A percentile compares a stretch with the other conserved stretches of the same genome.
Conservation (phyloP, 1,284 basidiomycete species). For the Sanghuangporus weigelae region DNA sequence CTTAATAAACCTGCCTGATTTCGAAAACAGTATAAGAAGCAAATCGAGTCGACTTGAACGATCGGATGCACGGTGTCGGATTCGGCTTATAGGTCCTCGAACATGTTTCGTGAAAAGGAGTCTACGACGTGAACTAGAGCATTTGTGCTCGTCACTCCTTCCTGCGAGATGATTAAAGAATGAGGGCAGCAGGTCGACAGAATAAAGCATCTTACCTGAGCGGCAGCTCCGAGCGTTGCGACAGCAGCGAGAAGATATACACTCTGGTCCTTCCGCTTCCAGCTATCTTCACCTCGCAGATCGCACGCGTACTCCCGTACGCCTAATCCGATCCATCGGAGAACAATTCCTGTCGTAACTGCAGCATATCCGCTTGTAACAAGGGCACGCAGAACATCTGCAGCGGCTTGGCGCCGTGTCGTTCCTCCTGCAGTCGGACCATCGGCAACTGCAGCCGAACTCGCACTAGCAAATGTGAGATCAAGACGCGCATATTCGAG, state of each 20-base stretch:
- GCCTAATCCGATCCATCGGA: slow-evolving; percentile 76
- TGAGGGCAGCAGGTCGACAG: background rate
- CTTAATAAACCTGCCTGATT: slow-evolving; percentile 63
- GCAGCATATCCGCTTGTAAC: slow-evolving; percentile 74
- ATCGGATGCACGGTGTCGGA: slow-evolving; percentile 77
- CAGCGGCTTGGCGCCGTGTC: no score
- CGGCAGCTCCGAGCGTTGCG: slow-evolving; percentile 83
- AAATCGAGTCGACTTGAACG: slow-evolving; percentile 93
- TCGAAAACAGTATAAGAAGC: slow-evolving; percentile 90
- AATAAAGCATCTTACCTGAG: slow-evolving; percentile 45
- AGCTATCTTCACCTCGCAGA: slow-evolving; percentile 62
- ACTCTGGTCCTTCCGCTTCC: slow-evolving; percentile 94
- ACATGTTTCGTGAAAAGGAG: slow-evolving; percentile 93
- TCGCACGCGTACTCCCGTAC: slow-evolving; percentile 47
- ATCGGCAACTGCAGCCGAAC: slow-evolving; percentile 33
- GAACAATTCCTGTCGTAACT: slow-evolving; percentile 85
- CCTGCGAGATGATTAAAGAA: slow-evolving; percentile 35
- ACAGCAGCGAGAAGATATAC: slow-evolving; percentile 91
- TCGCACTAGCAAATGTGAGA: slow-evolving; percentile 61
- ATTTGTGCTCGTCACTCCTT: slow-evolving; percentile 92
- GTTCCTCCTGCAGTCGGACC: slow-evolving; percentile 47
- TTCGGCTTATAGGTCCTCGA: slow-evolving; percentile 78
- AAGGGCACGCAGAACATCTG: slow-evolving; percentile 87
- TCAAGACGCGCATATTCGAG: slow-evolving; percentile 93
- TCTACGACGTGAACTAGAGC: slow-evolving; percentile 89